These are phyloP conservation scores for Platanthera guangdongensis DNA, from an alignment of 106 monocot genomes.

Conservation along the genomic window DNA sequence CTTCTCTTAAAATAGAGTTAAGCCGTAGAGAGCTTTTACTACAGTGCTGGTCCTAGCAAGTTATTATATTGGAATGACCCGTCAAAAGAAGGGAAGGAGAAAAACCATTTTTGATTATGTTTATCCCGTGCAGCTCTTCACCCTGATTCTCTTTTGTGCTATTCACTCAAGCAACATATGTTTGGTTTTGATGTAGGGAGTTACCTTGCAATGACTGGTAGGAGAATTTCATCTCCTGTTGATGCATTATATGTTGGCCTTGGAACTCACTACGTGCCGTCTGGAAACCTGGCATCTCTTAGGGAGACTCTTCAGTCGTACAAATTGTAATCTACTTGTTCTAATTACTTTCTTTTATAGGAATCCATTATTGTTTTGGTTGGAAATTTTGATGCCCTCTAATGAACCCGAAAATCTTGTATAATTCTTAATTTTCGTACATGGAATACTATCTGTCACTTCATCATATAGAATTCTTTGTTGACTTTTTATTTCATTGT, in stretches of 20 bases:
- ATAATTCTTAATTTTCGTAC: not conserved
- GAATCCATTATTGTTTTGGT: not conserved
- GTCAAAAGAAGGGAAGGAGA: not conserved
- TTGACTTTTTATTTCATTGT: not conserved
- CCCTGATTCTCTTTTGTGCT: not conserved
- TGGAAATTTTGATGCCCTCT: not conserved
- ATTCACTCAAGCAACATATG: not conserved
- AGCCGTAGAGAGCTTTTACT: not conserved
- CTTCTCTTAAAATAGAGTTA: not conserved
- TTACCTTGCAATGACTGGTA: conserved; percentile 89
- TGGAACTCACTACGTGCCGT: conserved; percentile 86
- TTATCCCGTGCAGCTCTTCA: not conserved
- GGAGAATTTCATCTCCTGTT: conserved; percentile 82
- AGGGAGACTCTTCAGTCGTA: conserved; percentile 51
- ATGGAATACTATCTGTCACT: not conserved
- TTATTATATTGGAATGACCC: not conserved
- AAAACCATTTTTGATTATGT: not conserved
- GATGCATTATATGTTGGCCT: conserved; percentile 84
- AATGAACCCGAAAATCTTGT: not conserved
- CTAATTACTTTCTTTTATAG: not conserved
- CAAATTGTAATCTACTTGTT: conserved; percentile 43
- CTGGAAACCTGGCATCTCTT: conserved; percentile 53
- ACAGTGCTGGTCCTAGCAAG: not conserved
- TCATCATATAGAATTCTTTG: not conserved
- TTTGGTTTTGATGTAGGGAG: conserved; percentile 35